Percentiles rank a stretch among this genome's conserved stretches.
Evolutionary conservation across 768 basidiomycete genomes (phyloP).

Genomic region (Boletus sensibilis): DNA sequence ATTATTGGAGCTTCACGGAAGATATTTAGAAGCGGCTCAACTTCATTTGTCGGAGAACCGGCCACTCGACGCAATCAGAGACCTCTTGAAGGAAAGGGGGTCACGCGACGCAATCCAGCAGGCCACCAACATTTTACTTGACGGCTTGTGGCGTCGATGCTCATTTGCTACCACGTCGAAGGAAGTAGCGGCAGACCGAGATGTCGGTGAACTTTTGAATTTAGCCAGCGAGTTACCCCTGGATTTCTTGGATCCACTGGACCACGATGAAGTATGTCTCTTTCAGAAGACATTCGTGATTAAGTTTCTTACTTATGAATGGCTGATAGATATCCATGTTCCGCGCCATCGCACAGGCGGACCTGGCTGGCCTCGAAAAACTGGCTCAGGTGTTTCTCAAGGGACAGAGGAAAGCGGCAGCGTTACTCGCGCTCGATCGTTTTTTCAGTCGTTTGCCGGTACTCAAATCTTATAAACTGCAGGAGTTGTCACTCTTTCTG

Average conservation of each 20-base stretch:
- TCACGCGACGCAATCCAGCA: constrained; percentile 29
- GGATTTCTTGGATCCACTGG: constrained; percentile 4
- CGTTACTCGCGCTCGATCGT: constrained; percentile 9
- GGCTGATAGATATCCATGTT: constrained; percentile 31
- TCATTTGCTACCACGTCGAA: constrained; percentile 38
- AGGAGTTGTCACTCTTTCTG: constrained; percentile 8
- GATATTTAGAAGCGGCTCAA: constrained; percentile 50
- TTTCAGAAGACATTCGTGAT: background rate
- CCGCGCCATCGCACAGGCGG: constrained; percentile 27
- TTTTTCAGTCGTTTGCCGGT: constrained; percentile 1
- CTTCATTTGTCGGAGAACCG: constrained; percentile 50
- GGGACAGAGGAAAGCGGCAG: background rate
- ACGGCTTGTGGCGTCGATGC: constrained; percentile 45
- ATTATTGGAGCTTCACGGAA: constrained; percentile 43
- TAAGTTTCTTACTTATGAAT: background rate
- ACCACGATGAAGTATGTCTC: constrained; percentile 8
- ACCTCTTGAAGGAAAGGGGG: constrained; percentile 39
- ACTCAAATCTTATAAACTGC: constrained; percentile 24
- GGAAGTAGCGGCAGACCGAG: background rate
- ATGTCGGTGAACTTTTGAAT: constrained; percentile 23
- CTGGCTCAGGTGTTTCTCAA: constrained; percentile 34
- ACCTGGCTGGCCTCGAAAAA: constrained; percentile 27
- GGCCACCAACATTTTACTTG: constrained; percentile 41
- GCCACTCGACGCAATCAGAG: constrained; percentile 43
- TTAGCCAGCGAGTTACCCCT: constrained; percentile 16